Evolutionary conservation across 2,329 filamentous ascomycete genomes (phyloP), one percentile per base, ranked within the genome.

Genomic region (Pestalotiopsis sp.): DNA sequence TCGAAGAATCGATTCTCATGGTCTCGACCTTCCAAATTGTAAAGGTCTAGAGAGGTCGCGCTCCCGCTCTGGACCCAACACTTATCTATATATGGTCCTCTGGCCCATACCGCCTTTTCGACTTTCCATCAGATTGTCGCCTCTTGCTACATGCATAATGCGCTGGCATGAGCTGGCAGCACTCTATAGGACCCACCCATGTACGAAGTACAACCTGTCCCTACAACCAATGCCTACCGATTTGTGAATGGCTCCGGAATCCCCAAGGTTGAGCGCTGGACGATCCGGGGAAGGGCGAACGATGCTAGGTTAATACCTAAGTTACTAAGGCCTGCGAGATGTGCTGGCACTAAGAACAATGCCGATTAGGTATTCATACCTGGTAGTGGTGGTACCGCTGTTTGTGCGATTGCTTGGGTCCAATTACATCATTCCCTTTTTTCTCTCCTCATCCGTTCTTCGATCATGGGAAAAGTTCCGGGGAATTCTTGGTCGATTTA

Each of bases 101-200:
- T 62, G 71, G 70, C 71, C 72, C 75, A 77, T 78, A 77, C 75
- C 75, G 75, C 76, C 75, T 74, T 77, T 77, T 77, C 68, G 65
- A n/a, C 71, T 69, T 71, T 72, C 73, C 73, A 69, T 73, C 71
- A 52, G n/a, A 22, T 73, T 72, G 71, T 73, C 72, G 73, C 70
- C 72, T 64, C 71, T 74, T n/a, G 17, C 14, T 74, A 73, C 71
- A 78, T 78, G 76, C 76, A 78, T 71, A 76, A 74, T 78, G 76
- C 75, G 76, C 71, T 78, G 76, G 74, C 74, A 74, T 78, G 76
- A 76, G 76, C 71, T 78, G 76, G 74, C 74, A 75, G 71, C 73
- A 74, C 73, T 74, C 72, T 71, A 78, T 75, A 74, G 75, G 76
- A 71, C 58, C 69, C 73, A 72, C 71, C 69, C 38, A 64, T 66